Evolutionary conservation across 2,329 filamentous ascomycete species (phyloP), one percentile per base, ranked within the genome.

Genomic region (Camillea tinctor): DNA sequence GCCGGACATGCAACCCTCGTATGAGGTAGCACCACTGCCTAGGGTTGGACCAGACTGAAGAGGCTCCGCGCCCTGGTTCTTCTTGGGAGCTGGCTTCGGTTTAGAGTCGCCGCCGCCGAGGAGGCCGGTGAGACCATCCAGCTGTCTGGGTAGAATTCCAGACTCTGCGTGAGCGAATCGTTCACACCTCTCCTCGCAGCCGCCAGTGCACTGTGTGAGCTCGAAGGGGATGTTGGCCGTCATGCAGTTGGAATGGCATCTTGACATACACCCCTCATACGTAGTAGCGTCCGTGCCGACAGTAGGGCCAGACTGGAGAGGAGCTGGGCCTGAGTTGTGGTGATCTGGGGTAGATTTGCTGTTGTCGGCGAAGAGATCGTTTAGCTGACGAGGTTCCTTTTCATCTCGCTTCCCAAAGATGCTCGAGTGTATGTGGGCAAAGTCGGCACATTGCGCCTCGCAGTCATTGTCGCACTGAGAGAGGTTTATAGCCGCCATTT

Each of bases 1-100:
- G 1, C 50, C 50, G 5, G 22, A 19, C 40, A 66, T 9, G 52
- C 64, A 66, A 7, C 30, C 24, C 13, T 64, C 56, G 40, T 57
- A 64, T 13, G 56, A 36, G 2, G 20, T 26, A 26, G 13, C 26
- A 3, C 48, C 55, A 1, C 44, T 26, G 4, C 56, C 58, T 3
- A 62, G 4, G 4, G 26, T 19, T 23, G 56, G 11, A 55, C 55
- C 2, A 11, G 60, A 48, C 36, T 21, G 2, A 30, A 58, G 19
- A 57, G 55, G 9, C 30, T 49, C 17, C 2, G n/a, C 26, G n/a
- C 36, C 13, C 5, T 11, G 6, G 2, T n/a, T 13, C 15, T n/a
- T 7, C 26, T 30, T 30, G 26, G 26, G 26, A 11, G 26, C 26
- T 11, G 26, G 3, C 26, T 30, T 30, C 7, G 26, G 6, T 2